Base-by-base conservation (phyloP, 106 monocot species). In the Phalaenopsis equestris region DNA sequence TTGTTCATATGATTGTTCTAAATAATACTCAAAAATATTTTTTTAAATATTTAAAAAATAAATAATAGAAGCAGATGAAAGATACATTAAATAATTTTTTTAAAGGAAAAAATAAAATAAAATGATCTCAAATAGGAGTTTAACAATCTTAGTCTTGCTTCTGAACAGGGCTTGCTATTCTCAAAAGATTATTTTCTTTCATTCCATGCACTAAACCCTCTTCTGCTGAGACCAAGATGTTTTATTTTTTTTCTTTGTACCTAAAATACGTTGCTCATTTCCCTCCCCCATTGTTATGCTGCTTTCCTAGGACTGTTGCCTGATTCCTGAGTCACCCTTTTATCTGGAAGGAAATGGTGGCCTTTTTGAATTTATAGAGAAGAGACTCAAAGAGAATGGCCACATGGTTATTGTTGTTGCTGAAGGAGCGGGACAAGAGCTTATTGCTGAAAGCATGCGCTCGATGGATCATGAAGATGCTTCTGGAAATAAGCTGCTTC, bases 391-490 rank as follows among this genome's bases (percentile, higher is more conserved):
- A 55, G 92, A 92, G 81, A 84, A 86, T 55, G 92, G 89, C 3
- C 96, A 97, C 42, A 88, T 94, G 94, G 96, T 97, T 67, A 81
- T 97, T 49, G 94, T 97, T 77, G 92, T 97, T 39, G 96, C 96
- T 7, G 96, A 97, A 82, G 96, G 94, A 82, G 94, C 96, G 55
- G 94, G 96, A 14, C 96, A 94, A 81, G 94, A 97, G 21, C 90
- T 94, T 37, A 92, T 94, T 61, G 86, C 90, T 75, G 90, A 97
- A 84, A 91, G 84, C 81, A 87, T 90, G 82, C 83, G 81, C 30
- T 84, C 85, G 67, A 85, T 81, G 82, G 77, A 86, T 17, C 65
- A 79, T 56, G 82, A 90, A 84, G 97, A 97, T 85, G 89, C 92
- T 70, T 97, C 97, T 48, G 97, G 94, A 87, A 97, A 97, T 87